Base-by-base conservation (phyloP, 441 rosid genomes). In the Francoa sonchifolia region DNA sequence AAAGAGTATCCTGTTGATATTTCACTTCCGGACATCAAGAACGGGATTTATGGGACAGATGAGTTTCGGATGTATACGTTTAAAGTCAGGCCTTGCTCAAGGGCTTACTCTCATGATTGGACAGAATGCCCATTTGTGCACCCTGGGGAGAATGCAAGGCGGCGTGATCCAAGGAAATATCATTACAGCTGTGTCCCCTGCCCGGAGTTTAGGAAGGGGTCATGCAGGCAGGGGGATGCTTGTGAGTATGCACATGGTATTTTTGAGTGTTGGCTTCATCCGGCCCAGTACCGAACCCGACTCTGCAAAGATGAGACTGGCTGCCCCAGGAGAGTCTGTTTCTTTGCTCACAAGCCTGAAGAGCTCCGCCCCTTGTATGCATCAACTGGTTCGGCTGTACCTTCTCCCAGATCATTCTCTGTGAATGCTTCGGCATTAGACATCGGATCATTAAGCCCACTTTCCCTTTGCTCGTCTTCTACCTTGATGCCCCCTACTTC, bases 381-480 rank as follows among this genome's bases (percentile, higher is more conserved):
- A 50, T 76, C 88, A 22, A 87, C 96, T 1, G 92, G 96, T 10
- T 87, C 92, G 0, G 92, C 80, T 0, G 69, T 87, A 48, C 89
- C 82, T 53, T 72, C 80, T 16, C 80, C 88, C 1, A 69, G 80
- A 42, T 85, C 89, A 3, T 61, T 61, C 45, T 67, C 75, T 17
- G 67, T 80, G 18, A 63, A 35, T 61, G 61, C 69, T 35, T 66
- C 68, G 7, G 50, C 65, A 0, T 65, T 72, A 12, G 95, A 80
- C 63, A 57, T 76, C 72, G 72, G 61, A 28, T 66, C 82, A 5
- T 47, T 74, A n/a, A 78, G 72, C 39, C 76, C 89, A 1, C 70
- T 74, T 43, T 62, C 68, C 14, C 79, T 74, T 10, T 74, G 81
- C 47, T 73, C 85, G 52, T 71, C 83, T 17, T 51, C 80, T 18